Base-by-base conservation (phyloP, 2,329 filamentous ascomycete genomes). In the Cladosporium velox region DNA sequence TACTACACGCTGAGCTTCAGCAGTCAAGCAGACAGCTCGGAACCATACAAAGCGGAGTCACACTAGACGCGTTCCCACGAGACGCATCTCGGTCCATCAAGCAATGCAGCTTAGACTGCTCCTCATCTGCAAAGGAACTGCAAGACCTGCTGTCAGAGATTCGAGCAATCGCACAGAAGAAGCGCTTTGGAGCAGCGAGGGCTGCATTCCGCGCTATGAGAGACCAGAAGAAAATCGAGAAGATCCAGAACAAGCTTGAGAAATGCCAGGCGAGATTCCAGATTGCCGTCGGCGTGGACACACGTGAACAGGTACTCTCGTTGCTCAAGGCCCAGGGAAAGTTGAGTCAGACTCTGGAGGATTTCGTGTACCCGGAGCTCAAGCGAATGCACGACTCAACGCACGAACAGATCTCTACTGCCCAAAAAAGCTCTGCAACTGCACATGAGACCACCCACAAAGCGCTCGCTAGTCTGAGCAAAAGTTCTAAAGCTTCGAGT, bases 161-260 rank as follows among this genome's bases (percentile, higher is more conserved):
- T n/a, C 47, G 24, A 2, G 30, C 18, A 7, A 52, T 38, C 7
- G 44, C 59, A 1, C 21, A 51, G 4, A 24, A 38, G 1, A 38
- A 38, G 35, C 35, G 30, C 12, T 38, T 62, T 41, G 59, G 30
- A 4, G 32, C 30, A 11, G 26, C 15, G 2, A 57, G 26, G 41
- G 49, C 60, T n/a, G 49, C 60, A 2, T n/a, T 54, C 2, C 60
- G 47, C 14, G 32, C 32, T 0, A 2, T 63, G 47, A 63, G 24
- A 30, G 49, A 55, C 60, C n/a, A 55, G 30, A 55, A 38, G 49
- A 44, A 41, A 21, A 63, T 63, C 21, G 49, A 55, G 49, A 38
- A 54, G 32, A 34, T 63, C 3, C 47, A 63, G 24, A 30, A 41
- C 47, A 63, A 32, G 49, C 60, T 63, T 6, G 49, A 26, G 21